A percentile compares a stretch with the other conserved stretches of the same genome.
Evolutionary conservation across 306 rosid genomes (phyloP).

Genomic region (Mimosa pudica): DNA sequence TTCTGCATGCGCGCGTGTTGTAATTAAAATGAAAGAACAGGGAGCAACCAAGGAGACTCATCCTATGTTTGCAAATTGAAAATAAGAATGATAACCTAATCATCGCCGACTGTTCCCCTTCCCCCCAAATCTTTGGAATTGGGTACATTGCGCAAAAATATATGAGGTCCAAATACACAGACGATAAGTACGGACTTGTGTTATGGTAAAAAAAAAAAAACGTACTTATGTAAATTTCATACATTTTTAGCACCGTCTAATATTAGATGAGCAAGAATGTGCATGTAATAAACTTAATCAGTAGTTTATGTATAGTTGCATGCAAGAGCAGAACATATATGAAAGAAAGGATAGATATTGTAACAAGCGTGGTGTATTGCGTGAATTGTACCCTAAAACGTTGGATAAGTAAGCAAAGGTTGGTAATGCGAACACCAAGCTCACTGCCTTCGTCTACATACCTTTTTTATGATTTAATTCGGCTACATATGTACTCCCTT

Average conservation of each 20-base stretch:
- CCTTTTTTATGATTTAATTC: neutral
- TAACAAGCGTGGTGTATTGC: neutral
- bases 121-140: neutral
- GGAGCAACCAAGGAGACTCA: neutral
- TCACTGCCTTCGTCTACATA: neutral
- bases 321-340: neutral
- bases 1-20: neutral
- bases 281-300: no score
- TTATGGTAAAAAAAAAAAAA: no score
- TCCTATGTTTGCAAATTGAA: neutral
- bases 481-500: no score
- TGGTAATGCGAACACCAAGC: conserved; percentile 20
- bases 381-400: conserved; percentile 42
- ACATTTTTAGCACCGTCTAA: neutral
- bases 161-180: neutral
- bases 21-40: neutral
- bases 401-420: neutral
- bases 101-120: neutral
- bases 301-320: neutral
- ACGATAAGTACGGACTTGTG: no score
- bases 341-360: neutral
- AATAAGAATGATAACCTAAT: neutral
- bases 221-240: neutral
- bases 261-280: neutral
- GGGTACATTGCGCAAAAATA: neutral